phyloP scores from a whole-genome alignment of 805 yeast species.

The Wickerhamomyces bisporus region DNA sequence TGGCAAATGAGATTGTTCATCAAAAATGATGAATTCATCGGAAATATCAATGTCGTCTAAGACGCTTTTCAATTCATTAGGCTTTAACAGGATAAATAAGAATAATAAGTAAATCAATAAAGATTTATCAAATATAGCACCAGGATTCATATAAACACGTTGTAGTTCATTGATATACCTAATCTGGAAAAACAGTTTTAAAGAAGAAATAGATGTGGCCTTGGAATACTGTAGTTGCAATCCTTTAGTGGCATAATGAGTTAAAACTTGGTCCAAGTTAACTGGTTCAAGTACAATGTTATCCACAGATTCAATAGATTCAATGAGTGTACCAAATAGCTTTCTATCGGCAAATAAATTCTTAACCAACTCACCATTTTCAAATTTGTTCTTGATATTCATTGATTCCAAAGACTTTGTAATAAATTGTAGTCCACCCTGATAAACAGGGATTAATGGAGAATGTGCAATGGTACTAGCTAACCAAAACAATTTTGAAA shows the following conservation, averaged over 20 bases:
- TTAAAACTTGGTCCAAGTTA: constrained; percentile 48
- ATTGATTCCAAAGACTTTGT: constrained; percentile 31
- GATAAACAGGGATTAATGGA: constrained; percentile 30
- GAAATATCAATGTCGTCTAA: constrained; percentile 32
- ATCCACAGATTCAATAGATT: constrained; percentile 37
- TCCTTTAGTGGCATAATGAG: constrained; percentile 49
- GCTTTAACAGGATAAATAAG: constrained; percentile 31
- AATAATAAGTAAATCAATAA: constrained; percentile 26
- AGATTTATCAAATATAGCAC: constrained; percentile 4
- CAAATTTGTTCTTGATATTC: constrained; percentile 26
- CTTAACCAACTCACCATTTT: constrained; percentile 21
- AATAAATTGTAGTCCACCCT: constrained; percentile 35
- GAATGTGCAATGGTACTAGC: constrained; percentile 29
- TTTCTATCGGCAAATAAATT: constrained; percentile 24
- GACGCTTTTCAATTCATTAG: constrained; percentile 30
- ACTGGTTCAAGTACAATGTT: constrained; percentile 34
- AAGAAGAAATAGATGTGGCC: constrained; percentile 39
- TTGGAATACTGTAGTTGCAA: constrained; percentile 52
- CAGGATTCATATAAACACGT: constrained; percentile 12
- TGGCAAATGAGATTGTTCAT: constrained; percentile 34
- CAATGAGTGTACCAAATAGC: constrained; percentile 36
- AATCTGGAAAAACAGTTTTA: constrained; percentile 38
- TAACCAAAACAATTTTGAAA: constrained; percentile 34
- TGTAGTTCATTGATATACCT: constrained; percentile 33
- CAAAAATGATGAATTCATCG: constrained; percentile 27